Evolutionary conservation across 2,329 filamentous ascomycete species (phyloP).

Genomic region (Fusarium nurragi): DNA sequence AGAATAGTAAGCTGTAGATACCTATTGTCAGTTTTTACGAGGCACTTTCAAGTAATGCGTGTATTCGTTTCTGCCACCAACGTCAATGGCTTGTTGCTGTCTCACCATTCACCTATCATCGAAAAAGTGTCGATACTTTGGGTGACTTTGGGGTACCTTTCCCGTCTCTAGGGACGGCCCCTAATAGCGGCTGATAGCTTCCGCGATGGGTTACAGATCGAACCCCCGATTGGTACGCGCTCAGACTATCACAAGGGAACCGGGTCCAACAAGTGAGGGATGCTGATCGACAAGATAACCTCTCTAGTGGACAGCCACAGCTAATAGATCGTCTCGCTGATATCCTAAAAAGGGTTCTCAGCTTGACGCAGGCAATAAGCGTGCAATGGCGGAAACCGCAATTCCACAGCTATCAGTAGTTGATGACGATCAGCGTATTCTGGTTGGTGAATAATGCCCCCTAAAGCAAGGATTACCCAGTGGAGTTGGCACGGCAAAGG

Average conservation of each 20-base stretch:
- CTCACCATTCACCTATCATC: background rate
- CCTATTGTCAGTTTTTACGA: background rate
- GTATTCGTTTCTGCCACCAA: constrained; percentile 23
- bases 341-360: constrained; percentile 18
- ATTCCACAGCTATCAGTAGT: constrained; percentile 21
- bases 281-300: constrained; percentile 22
- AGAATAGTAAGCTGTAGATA: constrained; percentile 65
- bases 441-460: constrained; percentile 26
- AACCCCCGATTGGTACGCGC: constrained; percentile 25
- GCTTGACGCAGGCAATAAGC: constrained; percentile 17
- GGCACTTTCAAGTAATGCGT: no score
- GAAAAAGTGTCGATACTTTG: background rate
- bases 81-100: constrained; percentile 26
- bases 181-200: constrained; percentile 29
- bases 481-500: constrained; percentile 17
- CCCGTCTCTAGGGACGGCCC: constrained; percentile 37
- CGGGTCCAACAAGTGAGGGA: constrained; percentile 5
- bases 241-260: constrained; percentile 6
- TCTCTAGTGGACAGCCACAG: constrained; percentile 6
- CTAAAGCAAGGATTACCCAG: constrained; percentile 13
- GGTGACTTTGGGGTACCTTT: background rate
- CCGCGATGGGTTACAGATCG: constrained; percentile 14
- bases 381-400: constrained; percentile 4
- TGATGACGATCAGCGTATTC: constrained; percentile 21
- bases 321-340: background rate